Evolutionary conservation across 1,139 yeast genomes (phyloP).

Genomic region (Candida sanyaensis): DNA sequence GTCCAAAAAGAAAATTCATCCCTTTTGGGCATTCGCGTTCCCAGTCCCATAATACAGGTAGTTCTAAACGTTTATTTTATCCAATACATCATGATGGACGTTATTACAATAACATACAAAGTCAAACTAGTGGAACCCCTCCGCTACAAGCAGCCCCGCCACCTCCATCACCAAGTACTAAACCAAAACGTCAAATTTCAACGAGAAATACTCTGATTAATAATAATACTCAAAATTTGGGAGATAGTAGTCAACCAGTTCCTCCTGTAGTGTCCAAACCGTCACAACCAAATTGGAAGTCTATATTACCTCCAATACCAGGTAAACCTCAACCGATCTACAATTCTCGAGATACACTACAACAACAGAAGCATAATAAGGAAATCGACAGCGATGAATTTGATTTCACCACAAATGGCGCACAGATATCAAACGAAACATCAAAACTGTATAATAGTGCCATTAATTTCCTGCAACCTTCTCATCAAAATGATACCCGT

Average conservation of each 20-base stretch:
- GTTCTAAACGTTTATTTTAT: conserved; percentile 9
- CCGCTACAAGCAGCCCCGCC: conserved; percentile 2
- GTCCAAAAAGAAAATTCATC: conserved; percentile 2
- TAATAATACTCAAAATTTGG: conserved; percentile 3
- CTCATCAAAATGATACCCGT: neutral
- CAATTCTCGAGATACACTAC: conserved; percentile 4
- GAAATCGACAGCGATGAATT: conserved; percentile 10
- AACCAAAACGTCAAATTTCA: conserved; percentile 4
- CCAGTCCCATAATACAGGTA: conserved; percentile 11
- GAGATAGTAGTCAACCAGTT: neutral
- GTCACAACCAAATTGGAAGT: conserved; percentile 19
- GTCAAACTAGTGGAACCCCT: conserved; percentile 2
- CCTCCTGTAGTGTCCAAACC: neutral
- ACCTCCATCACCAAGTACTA: conserved; percentile 2
- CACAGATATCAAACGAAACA: neutral
- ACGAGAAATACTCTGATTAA: neutral
- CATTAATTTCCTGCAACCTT: neutral
- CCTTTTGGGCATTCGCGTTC: conserved; percentile 10
- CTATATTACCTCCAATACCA: conserved; percentile 24
- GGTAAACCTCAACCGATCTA: conserved; percentile 10
- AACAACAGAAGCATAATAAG: conserved; percentile 4
- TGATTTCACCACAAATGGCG: conserved; percentile 6
- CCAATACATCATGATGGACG: conserved; percentile 14
- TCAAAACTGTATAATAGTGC: neutral
- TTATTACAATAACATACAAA: neutral